Base-by-base conservation (phyloP, 177 flowering plant species). In the Vitis hybrid region DNA sequence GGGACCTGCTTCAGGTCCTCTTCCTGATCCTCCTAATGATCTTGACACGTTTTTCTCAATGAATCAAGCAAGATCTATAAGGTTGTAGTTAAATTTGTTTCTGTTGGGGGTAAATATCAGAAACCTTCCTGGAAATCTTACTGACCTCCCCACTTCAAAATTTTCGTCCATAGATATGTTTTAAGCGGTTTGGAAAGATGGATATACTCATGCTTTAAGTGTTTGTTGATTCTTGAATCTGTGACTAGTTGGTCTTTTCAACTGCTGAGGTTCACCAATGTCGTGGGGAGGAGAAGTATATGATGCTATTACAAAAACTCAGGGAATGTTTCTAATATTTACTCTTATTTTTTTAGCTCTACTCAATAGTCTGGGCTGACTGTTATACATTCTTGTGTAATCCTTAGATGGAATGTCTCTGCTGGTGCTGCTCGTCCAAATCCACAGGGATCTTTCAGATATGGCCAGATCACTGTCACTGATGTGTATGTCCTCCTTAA, bases 401-500 rank as follows among this genome's bases (percentile, higher is more conserved):
- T 74, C 38, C 78, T 49, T 74, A 95, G 98, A 79, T 86, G 87
- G 97, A 95, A 95, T 80, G 86, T 91, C 73, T 82, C 98, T 70
- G 97, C 98, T 64, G 86, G 98, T 77, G 98, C 92, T 79, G 98
- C 98, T 76, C 97, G 98, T 58, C 97, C 98, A 66, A 95, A 95
- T 76, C 97, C 98, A 13, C 98, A 95, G 65, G 98, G 98, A 56
- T 95, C 98, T 68, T 95, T 95, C 80, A 90, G 71, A 72, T 95
- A 95, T 72, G 94, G 98, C 53, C 75, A 92, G 20, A 92, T 95
- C 50, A 86, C 91, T 44, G 97, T 95, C 67, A 95, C 97, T 11
- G 98, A 95, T 69, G 90, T 90, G 3, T 91, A 84, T 79, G 85
- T 92, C 59, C 78, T 95, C 59, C 81, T 83, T 6, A 92, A 87